Conservation (phyloP, 192 early-diverging fungal genomes). For the Thamnidium elegans region DNA sequence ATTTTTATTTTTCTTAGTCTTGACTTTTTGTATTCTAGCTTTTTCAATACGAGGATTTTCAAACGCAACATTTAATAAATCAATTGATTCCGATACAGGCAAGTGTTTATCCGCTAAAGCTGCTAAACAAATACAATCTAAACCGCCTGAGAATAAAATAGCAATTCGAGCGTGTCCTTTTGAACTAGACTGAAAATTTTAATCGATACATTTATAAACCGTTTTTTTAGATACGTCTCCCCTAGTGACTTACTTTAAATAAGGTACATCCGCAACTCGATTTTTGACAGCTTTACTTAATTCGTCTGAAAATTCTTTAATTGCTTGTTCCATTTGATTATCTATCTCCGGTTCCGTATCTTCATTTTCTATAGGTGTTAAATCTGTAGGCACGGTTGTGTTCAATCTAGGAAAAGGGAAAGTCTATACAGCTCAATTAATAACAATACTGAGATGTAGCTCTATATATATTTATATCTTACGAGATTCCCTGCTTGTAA, state of each 20-base stretch:
- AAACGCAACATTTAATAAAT: conserved; percentile 94
- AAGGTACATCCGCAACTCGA: conserved; percentile 49
- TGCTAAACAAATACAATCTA: conserved; percentile 90
- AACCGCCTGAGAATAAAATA: conserved; percentile 89
- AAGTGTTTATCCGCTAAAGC: conserved; percentile 74
- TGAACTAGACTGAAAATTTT: conserved; percentile 14
- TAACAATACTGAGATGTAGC: not conserved
- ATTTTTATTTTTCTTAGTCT: conserved; percentile 27
- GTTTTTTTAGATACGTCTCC: not conserved
- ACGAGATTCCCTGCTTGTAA: not conserved
- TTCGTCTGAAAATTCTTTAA: conserved; percentile 35
- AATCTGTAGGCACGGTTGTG: conserved; percentile 24
- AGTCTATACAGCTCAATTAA: conserved; percentile 17
- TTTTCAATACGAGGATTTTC: conserved; percentile 79
- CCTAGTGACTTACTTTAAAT: conserved; percentile 32
- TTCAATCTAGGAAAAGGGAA: conserved; percentile 51
- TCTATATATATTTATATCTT: too few relatives aligned
- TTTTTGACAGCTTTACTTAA: conserved; percentile 46
- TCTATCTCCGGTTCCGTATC: conserved; percentile 34
- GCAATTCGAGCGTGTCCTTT: conserved; percentile 55
- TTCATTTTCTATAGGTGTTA: conserved; percentile 24
- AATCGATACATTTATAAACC: not conserved
- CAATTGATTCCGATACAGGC: conserved; percentile 73
- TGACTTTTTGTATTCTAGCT: conserved; percentile 25
- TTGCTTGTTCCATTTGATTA: conserved; percentile 37